phyloP scores from a whole-genome alignment of 257 asterid species.

The Cordia subcordata region DNA sequence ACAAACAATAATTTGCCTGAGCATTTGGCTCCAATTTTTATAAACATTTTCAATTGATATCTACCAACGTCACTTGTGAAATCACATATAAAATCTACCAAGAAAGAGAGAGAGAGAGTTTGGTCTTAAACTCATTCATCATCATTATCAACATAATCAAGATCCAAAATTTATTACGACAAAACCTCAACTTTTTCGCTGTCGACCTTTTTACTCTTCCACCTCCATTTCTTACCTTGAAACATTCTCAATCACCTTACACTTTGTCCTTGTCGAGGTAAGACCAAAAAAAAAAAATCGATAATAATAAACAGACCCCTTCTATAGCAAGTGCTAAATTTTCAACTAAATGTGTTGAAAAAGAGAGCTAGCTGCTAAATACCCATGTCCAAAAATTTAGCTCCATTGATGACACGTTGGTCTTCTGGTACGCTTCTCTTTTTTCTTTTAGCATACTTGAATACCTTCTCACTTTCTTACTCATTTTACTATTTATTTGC shows the following conservation, averaged over 20 bases:
- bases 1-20: too few species aligned
- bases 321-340: too few species aligned
- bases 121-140: neutral
- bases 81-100: too few species aligned
- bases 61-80: too few species aligned
- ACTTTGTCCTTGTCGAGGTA: neutral
- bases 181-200: too few species aligned
- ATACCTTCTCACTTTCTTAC: neutral
- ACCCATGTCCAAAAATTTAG: constrained; percentile 38
- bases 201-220: neutral
- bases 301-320: too few species aligned
- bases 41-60: too few species aligned
- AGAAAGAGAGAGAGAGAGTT: too few species aligned
- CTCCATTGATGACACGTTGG: constrained; percentile 23
- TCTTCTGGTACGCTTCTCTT: constrained; percentile 36
- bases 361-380: constrained; percentile 8
- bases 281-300: too few species aligned
- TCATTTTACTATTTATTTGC: neutral
- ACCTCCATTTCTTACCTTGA: neutral
- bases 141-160: neutral
- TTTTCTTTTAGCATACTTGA: constrained; percentile 16
- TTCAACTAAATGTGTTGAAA: constrained; percentile 19
- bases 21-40: too few species aligned
- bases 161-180: too few species aligned
- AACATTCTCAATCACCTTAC: neutral